Evolutionary conservation across 345 rosid species (phyloP), one percentile per base, ranked within the genome.

Genomic region (Hevea brasiliensis): DNA sequence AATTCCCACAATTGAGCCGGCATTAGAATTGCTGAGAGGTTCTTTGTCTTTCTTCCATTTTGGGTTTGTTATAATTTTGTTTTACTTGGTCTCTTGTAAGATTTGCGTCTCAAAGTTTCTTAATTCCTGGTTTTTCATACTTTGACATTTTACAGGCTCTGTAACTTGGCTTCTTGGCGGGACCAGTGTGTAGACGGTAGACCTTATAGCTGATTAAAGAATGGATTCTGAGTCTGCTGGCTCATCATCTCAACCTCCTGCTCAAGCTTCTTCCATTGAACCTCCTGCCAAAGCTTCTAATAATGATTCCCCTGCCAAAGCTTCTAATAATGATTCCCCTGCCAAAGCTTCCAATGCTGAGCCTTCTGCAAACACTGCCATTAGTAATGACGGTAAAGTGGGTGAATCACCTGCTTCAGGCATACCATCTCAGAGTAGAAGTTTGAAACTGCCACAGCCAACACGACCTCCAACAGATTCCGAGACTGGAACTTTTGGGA

Each of bases 161-260:
- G 48, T 27, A 14, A 4, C 23, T 62, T 40, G 61, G 51, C 37
- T 66, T 67, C 56, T 47, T 17, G 40, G 63, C 8, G 5, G 23
- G 53, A 77, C 48, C 61, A 45, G 27, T 40, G 42, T 24, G 61
- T 58, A 37, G 61, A 32, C 37, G 37, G 37, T 32, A 32, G 2
- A 74, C 61, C 32, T 35, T 50, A 65, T 26, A 45, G 54, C 23
- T 59, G 27, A 65, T 55, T 54, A 65, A 44, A 40, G 29, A 59
- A 91, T 91, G 97, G 88, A 87, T 40, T 74, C 82, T 10, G 81
- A 75, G 69, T 76, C 88, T 42, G 68, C 55, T 62, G 82, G 75
- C 24, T 72, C 89, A 41, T 70, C 82, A 15, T 71, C 86, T 61
- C 78, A 81, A 42, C 79, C 81, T 70, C 81, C 82, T 37, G 75